Evolutionary conservation across 805 yeast genomes (phyloP), one percentile per base, ranked within the genome.

Genomic region (Candida peoriensis): DNA sequence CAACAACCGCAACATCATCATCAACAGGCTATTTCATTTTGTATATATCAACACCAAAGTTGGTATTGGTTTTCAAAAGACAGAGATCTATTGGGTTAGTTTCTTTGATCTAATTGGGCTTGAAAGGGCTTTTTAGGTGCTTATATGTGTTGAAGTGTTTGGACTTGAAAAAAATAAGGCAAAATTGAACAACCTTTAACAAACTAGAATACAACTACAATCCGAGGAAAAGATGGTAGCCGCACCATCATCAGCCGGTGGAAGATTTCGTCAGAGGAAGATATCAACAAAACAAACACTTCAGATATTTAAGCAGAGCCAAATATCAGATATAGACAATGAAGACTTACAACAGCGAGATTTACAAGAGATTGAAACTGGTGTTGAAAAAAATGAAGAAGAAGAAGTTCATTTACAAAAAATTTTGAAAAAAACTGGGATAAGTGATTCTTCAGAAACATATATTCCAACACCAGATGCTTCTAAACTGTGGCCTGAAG

Each of bases 401-500:
- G 95, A 87, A 49, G 98, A 93, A 59, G 93, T 85, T 27, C 98
- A 93, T 73, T 69, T 93, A 43, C 95, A 90, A 57, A 86, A 82
- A 43, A 96, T 89, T 32, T 81, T 93, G 45, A 78, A 79, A 59
- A 90, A 90, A 11, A 76, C 87, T 2, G 81, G 78, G 34, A 76
- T 77, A 20, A 78, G 80, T 3, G 71, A 84, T 14, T 63, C 76
- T 38, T 50, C 46, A n/a, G 51, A 55, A 17, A 52, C 48, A 7
- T 90, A 81, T 58, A 93, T 93, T 48, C 98, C 98, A 2, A 93
- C 98, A 0, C 98, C 98, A 0, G 95, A 87, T 66, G 97, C 97
- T 4, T 81, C 94, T 0, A 71, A 71, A 46, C 65, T 74, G 15
- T 89, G 96, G 96, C 58, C 64, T 4, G 95, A 85, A 17, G 94